Percentiles rank a stretch among this genome's conserved stretches.
These are phyloP conservation scores for Zizania latifolia DNA, from an alignment of 176 grass and related monocot species.

Conservation along the genomic window DNA sequence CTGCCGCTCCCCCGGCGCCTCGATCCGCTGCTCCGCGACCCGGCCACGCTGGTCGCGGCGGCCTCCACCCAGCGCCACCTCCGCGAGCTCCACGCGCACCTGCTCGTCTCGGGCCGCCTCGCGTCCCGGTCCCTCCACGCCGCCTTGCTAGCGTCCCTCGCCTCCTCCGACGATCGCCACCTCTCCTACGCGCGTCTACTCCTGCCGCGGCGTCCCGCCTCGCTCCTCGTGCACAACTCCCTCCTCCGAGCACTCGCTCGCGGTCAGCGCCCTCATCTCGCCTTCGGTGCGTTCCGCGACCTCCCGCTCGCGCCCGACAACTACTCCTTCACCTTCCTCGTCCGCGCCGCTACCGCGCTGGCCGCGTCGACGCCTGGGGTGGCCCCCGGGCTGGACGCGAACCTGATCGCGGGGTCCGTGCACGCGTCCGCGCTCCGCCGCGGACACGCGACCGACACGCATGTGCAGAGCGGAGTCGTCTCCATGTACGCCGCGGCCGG, in stretches of 20 bases:
- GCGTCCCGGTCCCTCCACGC: constrained; percentile 9
- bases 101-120: constrained; percentile 48
- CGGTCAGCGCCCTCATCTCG: constrained; percentile 22
- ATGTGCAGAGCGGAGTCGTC: constrained; percentile 62
- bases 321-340: constrained; percentile 60
- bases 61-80: constrained; percentile 7
- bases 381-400: not conserved
- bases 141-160: constrained; percentile 29
- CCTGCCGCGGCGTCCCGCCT: constrained; percentile 32
- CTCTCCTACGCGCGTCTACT: constrained; percentile 45
- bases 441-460: constrained; percentile 47
- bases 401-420: constrained; percentile 24
- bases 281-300: constrained; percentile 44
- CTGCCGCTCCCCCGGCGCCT: not conserved
- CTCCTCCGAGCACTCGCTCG: constrained; percentile 52
- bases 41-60: constrained; percentile 5
- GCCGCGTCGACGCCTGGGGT: not conserved
- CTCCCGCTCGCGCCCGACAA: constrained; percentile 54
- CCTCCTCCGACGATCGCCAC: constrained; percentile 15
- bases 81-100: constrained; percentile 54
- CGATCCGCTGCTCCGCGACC: not conserved
- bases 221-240: constrained; percentile 40
- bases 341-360: constrained; percentile 39
- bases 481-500: constrained; percentile 67
- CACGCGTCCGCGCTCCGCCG: constrained; percentile 41